Evolutionary conservation across 495 filamentous ascomycete species (phyloP), one percentile per base, ranked within the genome.

Genomic region (Collariella sp.): DNA sequence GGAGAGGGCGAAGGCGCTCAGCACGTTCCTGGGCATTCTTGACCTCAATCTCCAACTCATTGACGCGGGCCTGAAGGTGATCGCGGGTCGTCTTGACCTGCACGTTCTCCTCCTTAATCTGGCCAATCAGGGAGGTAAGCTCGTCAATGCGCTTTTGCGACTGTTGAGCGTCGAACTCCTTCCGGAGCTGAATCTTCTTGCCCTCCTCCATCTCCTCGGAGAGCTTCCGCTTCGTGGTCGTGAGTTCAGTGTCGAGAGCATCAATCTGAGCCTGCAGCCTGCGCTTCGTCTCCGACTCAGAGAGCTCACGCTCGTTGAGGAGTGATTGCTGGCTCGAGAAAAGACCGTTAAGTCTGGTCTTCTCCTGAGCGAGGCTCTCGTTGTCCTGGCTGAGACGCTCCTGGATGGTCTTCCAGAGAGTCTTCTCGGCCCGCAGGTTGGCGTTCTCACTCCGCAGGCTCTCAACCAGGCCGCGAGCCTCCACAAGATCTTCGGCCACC

Each of bases 341-440:
- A 31, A 94, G 70, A 40, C 76, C 80, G 64, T 95, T 93, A 2
- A 97, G 82, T 20, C 89, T 80, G 36, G 78, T 75, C 39, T 85
- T 83, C 64, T 98, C 94, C 54, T 94, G 86, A 33, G 85, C 74
- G n/a, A 96, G 74, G 12, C 72, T 79, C 56, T 90, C 86, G 49
- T 89, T 94, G 56, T 97, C 94, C 44, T 90, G 86, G 55, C 76
- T 84, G 18, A 96, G 75, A 35, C 94, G 80, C 57, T 86, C 84
- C 64, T 97, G 89, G 53, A 96, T 91, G 43, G 80, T 87, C 71
- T 91, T 95, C 86, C 84, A 91, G 20, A 97, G 75, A 4, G 84
- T 83, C 67, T 91, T 94, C 63, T 96, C 91, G 0, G 91, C 91
- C 67, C 91, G 94, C 11, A 95, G 81, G 66, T 95, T 96, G 18